Conservation (phyloP, 306 rosid genomes). For the Inga oerstediana region DNA sequence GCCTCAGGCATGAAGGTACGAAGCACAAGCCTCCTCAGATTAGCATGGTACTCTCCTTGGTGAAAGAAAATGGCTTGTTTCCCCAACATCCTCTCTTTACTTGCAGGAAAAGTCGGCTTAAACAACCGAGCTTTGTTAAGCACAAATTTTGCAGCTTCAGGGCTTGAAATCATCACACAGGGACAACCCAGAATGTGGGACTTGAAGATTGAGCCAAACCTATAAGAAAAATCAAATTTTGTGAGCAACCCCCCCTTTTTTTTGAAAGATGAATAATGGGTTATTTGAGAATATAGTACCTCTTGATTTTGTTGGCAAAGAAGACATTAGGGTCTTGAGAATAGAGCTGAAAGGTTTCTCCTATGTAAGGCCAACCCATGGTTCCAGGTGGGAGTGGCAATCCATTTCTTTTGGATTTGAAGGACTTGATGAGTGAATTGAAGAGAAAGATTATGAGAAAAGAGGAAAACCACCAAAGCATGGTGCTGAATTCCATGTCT, state of each 20-base stretch:
- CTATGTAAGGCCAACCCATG: slow-evolving; percentile 88
- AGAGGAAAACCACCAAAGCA: slow-evolving; percentile 31
- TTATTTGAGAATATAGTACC: slow-evolving; percentile 33
- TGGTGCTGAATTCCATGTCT: slow-evolving; percentile 45
- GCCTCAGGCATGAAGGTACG: slow-evolving; percentile 87
- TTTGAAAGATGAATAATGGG: too few relatives aligned
- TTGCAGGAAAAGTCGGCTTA: slow-evolving; percentile 93
- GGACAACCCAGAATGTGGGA: slow-evolving; percentile 98
- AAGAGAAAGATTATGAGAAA: slow-evolving; percentile 32
- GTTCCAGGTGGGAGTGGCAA: slow-evolving; percentile 90
- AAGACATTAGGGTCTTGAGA: slow-evolving; percentile 94
- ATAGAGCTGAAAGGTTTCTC: slow-evolving; percentile 97
- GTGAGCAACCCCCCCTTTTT: not conserved
- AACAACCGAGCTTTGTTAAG: slow-evolving; percentile 76
- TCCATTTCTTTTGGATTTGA: slow-evolving; percentile 24
- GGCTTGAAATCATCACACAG: slow-evolving; percentile 90
- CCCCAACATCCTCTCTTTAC: slow-evolving; percentile 97
- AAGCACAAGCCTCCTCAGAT: slow-evolving; percentile 82
- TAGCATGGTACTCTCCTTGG: slow-evolving; percentile 92
- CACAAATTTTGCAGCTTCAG: slow-evolving; percentile 89
- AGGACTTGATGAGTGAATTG: slow-evolving; percentile 43
- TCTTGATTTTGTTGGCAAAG: slow-evolving; percentile 70
- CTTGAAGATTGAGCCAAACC: slow-evolving; percentile 95
- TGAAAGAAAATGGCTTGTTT: slow-evolving; percentile 90
- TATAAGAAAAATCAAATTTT: slow-evolving; percentile 22